Base-by-base conservation (phyloP, 176 grass and related monocot species). In the Calamus simplicifolius region DNA sequence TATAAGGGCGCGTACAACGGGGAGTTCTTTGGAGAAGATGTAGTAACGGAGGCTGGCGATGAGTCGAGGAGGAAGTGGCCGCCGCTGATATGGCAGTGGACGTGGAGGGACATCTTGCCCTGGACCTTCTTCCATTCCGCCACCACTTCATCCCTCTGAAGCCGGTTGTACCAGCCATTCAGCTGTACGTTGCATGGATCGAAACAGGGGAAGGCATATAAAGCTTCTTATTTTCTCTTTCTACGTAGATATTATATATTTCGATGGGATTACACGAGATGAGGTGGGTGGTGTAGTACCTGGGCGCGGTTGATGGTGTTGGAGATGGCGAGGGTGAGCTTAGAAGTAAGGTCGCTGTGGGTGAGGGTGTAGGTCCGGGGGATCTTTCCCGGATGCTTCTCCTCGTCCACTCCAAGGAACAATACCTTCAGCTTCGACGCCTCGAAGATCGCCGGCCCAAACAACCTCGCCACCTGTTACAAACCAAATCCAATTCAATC, bases 71-170 rank as follows among this genome's bases (percentile, higher is more conserved):
- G 82, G 79, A 98, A 64, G 68, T 98, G 88, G 0, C 88, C 94
- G 62, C 94, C 94, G 73, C 88, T 93, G 72, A 98, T 93, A 69
- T 98, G 94, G 94, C 94, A 98, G 81, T 98, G 94, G 48, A 98
- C 94, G 59, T 93, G 94, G 29, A 98, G 79, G 51, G 94, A 98
- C 94, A 98, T 98, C 53, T 65, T 55, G 3, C 84, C 88, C 0
- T 56, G 76, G 48, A 93, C 81, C 79, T 83, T 98, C 76, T 81
- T 93, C 88, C 94, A 98, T 68, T 98, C 94, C 0, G 94, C 94
- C 25, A 98, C 84, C 69, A 98, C 94, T 70, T 98, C 94, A 66
- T 98, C 94, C 29, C 94, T 81, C 81, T 98, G 94, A 68, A 93
- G 76, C 5, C 64, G 73, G 65, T 93, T 89, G 77, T 92, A 98